Conservation (phyloP, 2,329 filamentous ascomycete genomes). For the Fusarium annulatum region DNA sequence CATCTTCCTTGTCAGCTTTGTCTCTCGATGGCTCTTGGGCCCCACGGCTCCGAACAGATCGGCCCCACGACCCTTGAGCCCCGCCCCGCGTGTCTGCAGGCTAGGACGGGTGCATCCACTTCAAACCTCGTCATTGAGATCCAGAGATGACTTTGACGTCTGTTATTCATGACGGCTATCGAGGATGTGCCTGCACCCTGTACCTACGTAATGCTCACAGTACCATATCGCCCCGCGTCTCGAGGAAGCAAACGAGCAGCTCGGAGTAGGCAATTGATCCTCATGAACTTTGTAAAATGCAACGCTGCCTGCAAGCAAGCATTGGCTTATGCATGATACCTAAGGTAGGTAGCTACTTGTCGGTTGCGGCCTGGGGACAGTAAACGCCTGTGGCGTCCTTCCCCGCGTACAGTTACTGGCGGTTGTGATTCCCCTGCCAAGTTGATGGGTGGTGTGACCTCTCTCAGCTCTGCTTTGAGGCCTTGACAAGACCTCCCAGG, state of each 20-base stretch:
- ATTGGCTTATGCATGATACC: conserved; percentile 19
- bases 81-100: conserved; percentile 17
- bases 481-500: conserved; percentile 11
- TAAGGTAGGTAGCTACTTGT: neutral
- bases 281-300: conserved; percentile 14
- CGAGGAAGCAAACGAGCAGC: neutral
- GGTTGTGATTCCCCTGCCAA: conserved; percentile 37
- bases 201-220: neutral
- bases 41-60: conserved; percentile 20
- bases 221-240: neutral
- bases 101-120: conserved; percentile 22
- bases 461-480: conserved; percentile 10
- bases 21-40: neutral
- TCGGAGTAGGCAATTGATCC: neutral
- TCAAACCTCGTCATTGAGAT: conserved; percentile 37
- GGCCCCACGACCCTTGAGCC: conserved; percentile 35
- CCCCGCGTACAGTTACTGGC: conserved; percentile 27
- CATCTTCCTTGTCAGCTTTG: conserved; percentile 23
- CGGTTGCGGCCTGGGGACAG: conserved; percentile 7
- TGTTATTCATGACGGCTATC: conserved; percentile 4
- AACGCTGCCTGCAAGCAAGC: conserved; percentile 21
- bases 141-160: conserved; percentile 13
- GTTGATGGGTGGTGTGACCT: conserved; percentile 37
- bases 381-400: conserved; percentile 27
- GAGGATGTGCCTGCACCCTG: neutral